Evolutionary conservation across 129 eudicot species (phyloP), one percentile per base, ranked within the genome.

Genomic region (Arctium minus): DNA sequence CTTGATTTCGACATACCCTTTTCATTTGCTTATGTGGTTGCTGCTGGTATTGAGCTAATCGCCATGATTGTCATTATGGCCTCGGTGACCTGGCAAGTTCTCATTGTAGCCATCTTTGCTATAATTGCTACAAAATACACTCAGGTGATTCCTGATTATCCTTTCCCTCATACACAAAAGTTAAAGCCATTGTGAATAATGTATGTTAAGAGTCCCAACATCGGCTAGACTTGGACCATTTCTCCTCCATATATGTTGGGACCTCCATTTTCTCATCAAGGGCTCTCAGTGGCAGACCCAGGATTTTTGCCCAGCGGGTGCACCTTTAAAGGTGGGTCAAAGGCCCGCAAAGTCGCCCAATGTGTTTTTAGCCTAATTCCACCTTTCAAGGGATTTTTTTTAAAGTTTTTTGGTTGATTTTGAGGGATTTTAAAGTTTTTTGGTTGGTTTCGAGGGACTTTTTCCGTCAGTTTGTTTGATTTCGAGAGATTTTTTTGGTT

Each of bases 81-180:
- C 50, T 90, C 93, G 10, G 97, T 92, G 32, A 94, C 98, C 30
- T 94, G 98, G 94, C 94, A 88, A 78, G 97, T 94, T 81, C 90
- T 92, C 79, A 80, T 94, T 50, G 92, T 94, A 68, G 98, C 88
- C 75, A 77, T 86, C 50, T 76, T 90, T 10, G 87, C 91, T 75
- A 75, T 85, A 0, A 82, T 88, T 6, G 91, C 92, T 56, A 50
- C 92, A 22, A 89, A 79, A 81, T 92, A 86, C 42, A 70, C 85
- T 72, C 94, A 92, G 93, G 98, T 86, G 79, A 81, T 39, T 71
- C 36, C 13, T 40, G 1, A n/a, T 38, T 76, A 76, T 87, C 50
- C n/a, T 31, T 72, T 75, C 46, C 60, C 13, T 32, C 15, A 39
- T 79, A 75, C 18, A 32, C 10, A 33, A 56, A n/a, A 17, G 30